Base-by-base conservation (phyloP, 768 basidiomycete genomes). In the Saitozyma podzolica region DNA sequence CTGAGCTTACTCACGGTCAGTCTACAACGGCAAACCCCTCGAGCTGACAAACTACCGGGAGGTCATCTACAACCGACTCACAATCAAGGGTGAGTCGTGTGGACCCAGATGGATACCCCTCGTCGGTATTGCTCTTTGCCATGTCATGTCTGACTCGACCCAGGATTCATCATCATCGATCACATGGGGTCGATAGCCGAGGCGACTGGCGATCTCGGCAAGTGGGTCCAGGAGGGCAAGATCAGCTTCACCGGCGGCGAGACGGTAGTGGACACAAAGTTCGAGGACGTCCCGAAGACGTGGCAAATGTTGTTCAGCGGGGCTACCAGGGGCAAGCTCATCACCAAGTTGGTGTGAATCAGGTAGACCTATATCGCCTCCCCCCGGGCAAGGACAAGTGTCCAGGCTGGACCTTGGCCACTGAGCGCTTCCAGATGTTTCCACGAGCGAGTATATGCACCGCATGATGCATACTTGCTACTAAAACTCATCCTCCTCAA, bases 401-500 rank as follows among this genome's bases (percentile, higher is more conserved):
- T 40, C 37, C 29, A 4, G 17, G 19, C 8, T 54, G 29, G 29
- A 53, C 17, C 54, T 39, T 9, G 42, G 42, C 51, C 51, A 54
- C 6, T 37, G 51, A 41, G 51, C 49, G 8, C 17, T 1, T 1
- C 14, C 11, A 19, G 3, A n/a, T 40, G 37, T 40, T 40, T 37
- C 13, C 47, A 8, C 41, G 17, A 29, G 29, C 9, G 19, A 39
- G 40, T 52, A 58, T 51, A 29, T 20, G 43, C 47, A 20, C 16
- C 39, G 43, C 43, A 41, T 43, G 9, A 47, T 52, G 48, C 53
- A 20, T 42, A 76, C 50, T 29, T 29, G 2, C 29, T 2, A 29
- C 29, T 29, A 29, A 29, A 72, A 63, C 48, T 81, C 80, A 51
- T 80, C 80, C 50, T 78, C 75, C 42, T 80, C 79, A 61, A 81